Percentiles rank a stretch among this genome's conserved stretches.
Evolutionary conservation across 139 green algal genomes (phyloP).

Genomic region (Chlamydomonas sp.): DNA sequence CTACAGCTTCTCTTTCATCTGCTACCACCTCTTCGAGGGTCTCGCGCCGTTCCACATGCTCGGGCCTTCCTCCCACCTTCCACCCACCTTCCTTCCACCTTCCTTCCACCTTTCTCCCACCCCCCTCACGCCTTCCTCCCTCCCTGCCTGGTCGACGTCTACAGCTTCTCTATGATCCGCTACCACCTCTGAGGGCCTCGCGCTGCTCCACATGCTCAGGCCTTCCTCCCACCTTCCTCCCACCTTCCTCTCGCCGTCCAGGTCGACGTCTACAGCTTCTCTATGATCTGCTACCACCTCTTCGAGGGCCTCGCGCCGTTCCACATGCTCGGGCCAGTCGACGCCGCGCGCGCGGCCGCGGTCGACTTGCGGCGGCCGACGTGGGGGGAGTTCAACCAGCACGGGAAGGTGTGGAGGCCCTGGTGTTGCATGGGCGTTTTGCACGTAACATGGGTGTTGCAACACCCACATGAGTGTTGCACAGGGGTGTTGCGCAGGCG

Average conservation of each 20-base stretch:
- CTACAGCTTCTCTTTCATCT: conserved; percentile 48
- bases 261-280: conserved; percentile 66
- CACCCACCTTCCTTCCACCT: conserved; percentile 21
- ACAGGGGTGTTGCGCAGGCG: not conserved
- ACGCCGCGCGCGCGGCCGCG: conserved; percentile 42
- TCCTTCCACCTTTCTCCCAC: too few relatives aligned
- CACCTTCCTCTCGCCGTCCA: conserved; percentile 33
- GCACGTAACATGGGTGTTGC: not conserved
- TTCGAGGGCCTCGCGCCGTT: conserved; percentile 43
- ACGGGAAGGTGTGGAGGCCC: conserved; percentile 5
- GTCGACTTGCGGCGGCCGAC: conserved; percentile 37
- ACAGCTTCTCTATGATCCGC: conserved; percentile 44
- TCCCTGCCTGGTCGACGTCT: conserved; percentile 73
- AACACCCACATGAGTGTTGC: not conserved
- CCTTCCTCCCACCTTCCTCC: too few relatives aligned
- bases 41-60: conserved; percentile 38
- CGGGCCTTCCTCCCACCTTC: conserved; percentile 33
- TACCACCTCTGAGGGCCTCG: too few relatives aligned
- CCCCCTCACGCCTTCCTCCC: too few relatives aligned
- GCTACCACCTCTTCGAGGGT: conserved; percentile 37
- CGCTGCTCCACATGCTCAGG: conserved; percentile 16
- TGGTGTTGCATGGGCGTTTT: not conserved
- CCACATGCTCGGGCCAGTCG: conserved; percentile 38
- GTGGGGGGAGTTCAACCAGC: conserved; percentile 29
- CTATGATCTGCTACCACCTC: conserved; percentile 41